These are phyloP conservation scores for Phlebopus sp. DNA, from an alignment of 1,284 basidiomycete species.

Conservation along the genomic window DNA sequence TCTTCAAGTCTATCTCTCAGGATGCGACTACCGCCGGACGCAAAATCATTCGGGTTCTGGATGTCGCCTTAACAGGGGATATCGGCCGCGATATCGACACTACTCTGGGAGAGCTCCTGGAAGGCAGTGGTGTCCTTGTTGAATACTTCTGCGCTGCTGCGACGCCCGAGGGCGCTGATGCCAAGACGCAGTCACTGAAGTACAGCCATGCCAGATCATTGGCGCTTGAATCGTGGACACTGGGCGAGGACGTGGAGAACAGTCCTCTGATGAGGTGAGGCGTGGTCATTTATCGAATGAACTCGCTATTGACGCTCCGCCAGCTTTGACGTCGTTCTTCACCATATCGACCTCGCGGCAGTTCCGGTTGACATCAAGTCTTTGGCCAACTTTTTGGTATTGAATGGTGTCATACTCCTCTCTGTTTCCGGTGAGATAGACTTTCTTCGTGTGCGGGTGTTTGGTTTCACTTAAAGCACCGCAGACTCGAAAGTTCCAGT, in stretches of 20 bases:
- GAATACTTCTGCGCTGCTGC: slow-evolving; percentile 25
- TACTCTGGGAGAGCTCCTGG: slow-evolving; percentile 13
- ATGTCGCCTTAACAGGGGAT: slow-evolving; percentile 17
- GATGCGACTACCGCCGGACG: slow-evolving; percentile 18
- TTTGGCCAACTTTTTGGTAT: slow-evolving; percentile 22
- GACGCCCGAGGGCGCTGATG: slow-evolving; percentile 20
- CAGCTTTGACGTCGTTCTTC: slow-evolving; percentile 7
- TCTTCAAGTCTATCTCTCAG: slow-evolving; percentile 17
- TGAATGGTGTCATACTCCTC: slow-evolving; percentile 19
- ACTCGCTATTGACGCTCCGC: neutral
- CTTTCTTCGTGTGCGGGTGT: neutral
- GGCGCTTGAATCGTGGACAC: slow-evolving; percentile 20
- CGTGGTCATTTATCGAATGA: too few relatives aligned
- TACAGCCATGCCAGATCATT: slow-evolving; percentile 15
- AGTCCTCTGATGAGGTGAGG: slow-evolving; percentile 14
- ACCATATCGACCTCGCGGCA: slow-evolving; percentile 20
- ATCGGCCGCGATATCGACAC: slow-evolving; percentile 11
- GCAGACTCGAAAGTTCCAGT: slow-evolving; percentile 18
- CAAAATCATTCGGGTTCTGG: slow-evolving; percentile 23
- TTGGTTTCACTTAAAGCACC: neutral
- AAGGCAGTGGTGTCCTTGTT: slow-evolving; percentile 16
- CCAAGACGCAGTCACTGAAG: slow-evolving; percentile 16
- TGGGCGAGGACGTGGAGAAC: slow-evolving; percentile 3
- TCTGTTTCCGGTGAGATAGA: slow-evolving; percentile 19
- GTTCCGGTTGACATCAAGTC: slow-evolving; percentile 20